Evolutionary conservation across 257 asterid species (phyloP), one percentile per base, ranked within the genome.

Genomic region (Capsicum baccatum): DNA sequence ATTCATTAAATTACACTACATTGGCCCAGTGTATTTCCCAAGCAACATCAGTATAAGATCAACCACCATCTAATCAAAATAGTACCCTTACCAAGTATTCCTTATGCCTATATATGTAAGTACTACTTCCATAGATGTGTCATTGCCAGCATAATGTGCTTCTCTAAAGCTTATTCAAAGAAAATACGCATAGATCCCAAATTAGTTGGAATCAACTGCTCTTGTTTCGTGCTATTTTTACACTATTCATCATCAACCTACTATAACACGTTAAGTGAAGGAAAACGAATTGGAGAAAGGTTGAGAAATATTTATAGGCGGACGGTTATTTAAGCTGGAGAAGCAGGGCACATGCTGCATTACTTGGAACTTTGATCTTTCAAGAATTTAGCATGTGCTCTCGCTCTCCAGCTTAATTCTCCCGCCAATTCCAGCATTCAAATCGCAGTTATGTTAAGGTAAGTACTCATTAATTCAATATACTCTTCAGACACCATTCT

Each of bases 271-370:
- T 39, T 39, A 39, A 39, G 44, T 4, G 3, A 39, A 39, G 44
- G 44, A 39, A 39, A 4, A 39, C 3, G 44, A 39, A 39, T 39
- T 39, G 44, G 44, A 39, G 15, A 14, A 56, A 13, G n/a, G 60
- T 56, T 17, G 21, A 59, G 26, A 16, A 59, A n/a, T 59, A 59
- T 59, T 4, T 59, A 1, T 17, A 17, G 11, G 4, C 2, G 42
- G 78, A 44, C 3, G 81, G 78, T 64, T 80, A 66, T 67, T 79
- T 83, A 81, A 74, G 89, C 80, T 84, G 89, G 89, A 87, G 89
- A 84, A 84, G 87, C 87, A 87, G 89, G 89, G 87, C 89, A 87
- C 89, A 81, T 87, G 89, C 89, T 9, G 59, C 56, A 64, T 84
- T 81, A 62, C 69, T 78, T 15, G 69, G 57, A 5, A 21, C 6